These are phyloP conservation scores for Paxillus ammoniavirescens DNA, from an alignment of 768 basidiomycete species.

Conservation along the genomic window DNA sequence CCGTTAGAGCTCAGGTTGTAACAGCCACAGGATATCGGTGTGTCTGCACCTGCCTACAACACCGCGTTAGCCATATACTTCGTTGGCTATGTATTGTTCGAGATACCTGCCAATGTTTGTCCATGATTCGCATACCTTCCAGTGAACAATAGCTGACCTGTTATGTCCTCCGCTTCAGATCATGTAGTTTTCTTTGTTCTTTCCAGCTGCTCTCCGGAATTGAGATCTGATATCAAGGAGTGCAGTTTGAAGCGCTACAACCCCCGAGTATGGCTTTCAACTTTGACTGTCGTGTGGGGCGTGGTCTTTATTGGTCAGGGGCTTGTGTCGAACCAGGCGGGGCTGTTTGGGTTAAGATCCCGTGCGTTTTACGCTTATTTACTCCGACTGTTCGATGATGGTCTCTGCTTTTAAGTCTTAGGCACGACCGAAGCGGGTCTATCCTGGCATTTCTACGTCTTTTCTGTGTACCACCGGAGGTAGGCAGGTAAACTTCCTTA, in stretches of 20 bases:
- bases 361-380: slow-evolving; percentile 31
- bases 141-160: not conserved
- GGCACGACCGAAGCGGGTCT: slow-evolving; percentile 60
- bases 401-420: slow-evolving; percentile 38
- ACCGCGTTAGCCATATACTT: slow-evolving; percentile 60
- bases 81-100: slow-evolving; percentile 58
- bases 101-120: slow-evolving; percentile 56
- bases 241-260: slow-evolving; percentile 55
- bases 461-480: slow-evolving; percentile 58
- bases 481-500: slow-evolving; percentile 11
- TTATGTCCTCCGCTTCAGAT: slow-evolving; percentile 10
- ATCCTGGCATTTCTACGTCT: slow-evolving; percentile 57
- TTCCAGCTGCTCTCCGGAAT: no score
- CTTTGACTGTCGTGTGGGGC: slow-evolving; percentile 59
- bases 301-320: slow-evolving; percentile 54
- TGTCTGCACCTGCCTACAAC: slow-evolving; percentile 53
- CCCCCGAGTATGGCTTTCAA: slow-evolving; percentile 60
- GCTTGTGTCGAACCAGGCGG: slow-evolving; percentile 50
- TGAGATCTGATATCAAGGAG: slow-evolving; percentile 3
- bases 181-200: slow-evolving; percentile 20
- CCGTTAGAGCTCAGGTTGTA: not conserved
- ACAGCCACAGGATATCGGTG: slow-evolving; percentile 44
- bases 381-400: not conserved
- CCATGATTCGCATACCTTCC: not conserved
- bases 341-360: slow-evolving; percentile 54